Base-by-base conservation (phyloP, 2,329 filamentous ascomycete genomes). In the Claviceps capensis region DNA sequence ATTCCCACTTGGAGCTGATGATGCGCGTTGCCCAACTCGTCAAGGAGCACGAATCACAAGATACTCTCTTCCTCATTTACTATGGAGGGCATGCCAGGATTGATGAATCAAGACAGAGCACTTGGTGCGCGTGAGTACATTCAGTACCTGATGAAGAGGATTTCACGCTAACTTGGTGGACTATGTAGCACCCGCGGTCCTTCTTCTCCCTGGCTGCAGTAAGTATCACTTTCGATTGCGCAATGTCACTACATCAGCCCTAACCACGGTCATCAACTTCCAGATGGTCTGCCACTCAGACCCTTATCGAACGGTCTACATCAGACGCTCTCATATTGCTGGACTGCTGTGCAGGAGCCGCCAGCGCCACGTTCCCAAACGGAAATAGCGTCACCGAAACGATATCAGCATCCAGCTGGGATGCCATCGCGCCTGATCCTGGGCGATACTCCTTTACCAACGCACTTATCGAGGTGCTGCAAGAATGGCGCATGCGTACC, bases 381-480 rank as follows among this genome's bases (percentile, higher is more conserved):
- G 77, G 78, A 17, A 72, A 72, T 56, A 79, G 76, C 60, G 78
- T 79, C 57, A 81, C 77, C 3, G 78, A 81, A 63, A 79, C 77
- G 8, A 81, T 81, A 56, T 81, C 77, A 5, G 78, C 78, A 4
- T 81, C 77, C 2, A 79, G 77, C 50, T 81, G 77, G 77, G 77
- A 81, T 53, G 76, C 77, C 44, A 79, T 79, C 49, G 77, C 78
- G 11, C 77, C 78, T 0, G 74, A 79, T 53, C 78, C 78, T 13
- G 77, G 78, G 7, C 70, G 76, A 4, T 80, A 78, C 58, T 81
- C 77, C 0, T 81, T 81, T 58, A 80, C 77, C 2, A 77, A 75
- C 50, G 74, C 75, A 22, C 66, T 81, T 14, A 79, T 81, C 44
- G 77, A 81, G 54, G 77, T 81, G 1, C 65, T 81, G 14, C 71